Conservation (phyloP, 2,329 filamentous ascomycete species). For the Pyricularia sp. region DNA sequence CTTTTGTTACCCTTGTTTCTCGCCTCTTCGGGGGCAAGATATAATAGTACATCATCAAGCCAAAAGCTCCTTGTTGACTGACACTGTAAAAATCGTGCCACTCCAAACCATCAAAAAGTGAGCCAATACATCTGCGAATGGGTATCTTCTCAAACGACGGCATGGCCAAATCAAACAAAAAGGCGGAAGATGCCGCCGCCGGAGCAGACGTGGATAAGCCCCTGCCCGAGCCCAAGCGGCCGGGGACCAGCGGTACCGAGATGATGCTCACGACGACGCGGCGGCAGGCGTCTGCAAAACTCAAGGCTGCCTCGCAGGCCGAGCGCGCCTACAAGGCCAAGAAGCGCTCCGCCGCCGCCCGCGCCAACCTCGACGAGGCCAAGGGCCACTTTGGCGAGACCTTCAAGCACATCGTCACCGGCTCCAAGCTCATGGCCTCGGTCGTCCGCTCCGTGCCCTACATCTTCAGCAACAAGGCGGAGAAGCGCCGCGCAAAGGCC, state of each 20-base stretch:
- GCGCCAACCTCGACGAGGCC: constrained; percentile 26
- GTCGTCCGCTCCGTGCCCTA: constrained; percentile 3
- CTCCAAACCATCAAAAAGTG: not conserved
- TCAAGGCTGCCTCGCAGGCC: constrained; percentile 26
- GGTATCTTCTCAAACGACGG: not conserved
- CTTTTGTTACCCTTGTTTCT: not conserved
- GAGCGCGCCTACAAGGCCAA: constrained; percentile 30
- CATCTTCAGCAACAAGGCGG: constrained; percentile 1
- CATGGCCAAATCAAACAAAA: constrained; percentile 1
- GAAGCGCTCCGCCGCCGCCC: constrained; percentile 29
- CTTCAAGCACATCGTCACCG: constrained; percentile 22
- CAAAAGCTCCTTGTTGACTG: not conserved
- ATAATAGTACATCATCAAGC: not conserved
- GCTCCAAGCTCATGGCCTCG: constrained; percentile 1
- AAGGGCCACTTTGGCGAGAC: constrained; percentile 28
- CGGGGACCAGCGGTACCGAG: constrained; percentile 33
- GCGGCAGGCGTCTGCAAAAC: constrained; percentile 26
- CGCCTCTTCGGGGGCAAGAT: not conserved
- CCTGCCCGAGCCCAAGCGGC: constrained; percentile 19
- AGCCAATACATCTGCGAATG: not conserved
- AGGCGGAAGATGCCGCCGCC: not conserved
- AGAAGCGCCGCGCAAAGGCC: constrained; percentile 4
- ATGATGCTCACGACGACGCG: constrained; percentile 28
- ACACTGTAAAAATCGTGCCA: not conserved
- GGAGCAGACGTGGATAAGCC: constrained; percentile 12